A percentile compares a stretch with the other conserved stretches of the same genome.
Evolutionary conservation across 768 basidiomycete genomes (phyloP).

Genomic region (Pilatotrama ljubarskyi): DNA sequence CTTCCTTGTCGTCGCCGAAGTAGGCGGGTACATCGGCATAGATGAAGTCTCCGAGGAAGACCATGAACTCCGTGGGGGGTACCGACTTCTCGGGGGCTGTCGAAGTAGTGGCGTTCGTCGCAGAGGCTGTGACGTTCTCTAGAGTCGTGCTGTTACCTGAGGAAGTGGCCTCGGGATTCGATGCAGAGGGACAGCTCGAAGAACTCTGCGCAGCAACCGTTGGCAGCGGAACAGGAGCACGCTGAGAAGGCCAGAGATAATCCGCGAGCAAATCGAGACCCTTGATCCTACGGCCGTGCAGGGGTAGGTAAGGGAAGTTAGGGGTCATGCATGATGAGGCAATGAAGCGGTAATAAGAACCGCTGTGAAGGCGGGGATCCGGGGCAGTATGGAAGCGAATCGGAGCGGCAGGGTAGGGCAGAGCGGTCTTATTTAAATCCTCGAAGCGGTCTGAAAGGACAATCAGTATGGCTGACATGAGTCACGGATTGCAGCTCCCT

Average conservation of each 20-base stretch:
- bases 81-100: background rate
- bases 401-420: slow-evolving; percentile 51
- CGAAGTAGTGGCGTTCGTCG: background rate
- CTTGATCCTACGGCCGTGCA: slow-evolving; percentile 51
- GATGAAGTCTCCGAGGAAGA: slow-evolving; percentile 76
- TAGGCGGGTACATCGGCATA: slow-evolving; percentile 72
- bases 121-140: slow-evolving; percentile 8
- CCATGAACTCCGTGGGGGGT: slow-evolving; percentile 54
- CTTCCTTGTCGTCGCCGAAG: slow-evolving; percentile 55
- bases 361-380: slow-evolving; percentile 56
- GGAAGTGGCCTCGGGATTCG: too few relatives aligned
- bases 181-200: background rate
- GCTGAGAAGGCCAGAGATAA: slow-evolving; percentile 42
- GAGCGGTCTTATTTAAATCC: slow-evolving; percentile 41
- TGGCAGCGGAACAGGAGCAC: background rate
- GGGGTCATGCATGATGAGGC: slow-evolving; percentile 66
- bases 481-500: background rate
- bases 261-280: slow-evolving; percentile 67
- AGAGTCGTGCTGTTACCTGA: background rate
- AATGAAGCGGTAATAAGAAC: slow-evolving; percentile 66
- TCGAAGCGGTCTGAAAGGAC: slow-evolving; percentile 42
- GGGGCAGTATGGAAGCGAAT: slow-evolving; percentile 74
- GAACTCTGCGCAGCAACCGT: background rate
- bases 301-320: slow-evolving; percentile 72
- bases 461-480: background rate